A percentile compares a stretch with the other conserved stretches of the same genome.
Conservation (phyloP, 2,329 filamentous ascomycete species). For the Scedosporium aurantiacum region DNA sequence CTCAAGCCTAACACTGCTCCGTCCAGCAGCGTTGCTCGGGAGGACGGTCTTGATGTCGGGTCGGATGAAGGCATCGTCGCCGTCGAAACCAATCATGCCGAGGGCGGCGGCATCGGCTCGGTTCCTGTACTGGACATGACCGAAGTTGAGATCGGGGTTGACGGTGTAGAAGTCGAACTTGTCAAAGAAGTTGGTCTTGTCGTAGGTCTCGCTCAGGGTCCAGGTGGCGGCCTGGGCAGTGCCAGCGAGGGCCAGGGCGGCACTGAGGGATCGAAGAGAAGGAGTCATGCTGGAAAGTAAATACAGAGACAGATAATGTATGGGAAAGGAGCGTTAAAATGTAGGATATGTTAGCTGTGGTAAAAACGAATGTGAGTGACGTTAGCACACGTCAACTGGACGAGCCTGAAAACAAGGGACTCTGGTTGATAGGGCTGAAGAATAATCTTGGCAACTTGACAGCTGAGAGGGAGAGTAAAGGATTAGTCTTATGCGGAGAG, state of each 20-base stretch:
- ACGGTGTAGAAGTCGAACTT: slow-evolving; percentile 31
- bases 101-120: slow-evolving; percentile 21
- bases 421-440: background rate
- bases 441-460: background rate
- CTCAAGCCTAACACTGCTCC: slow-evolving; percentile 52
- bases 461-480: background rate
- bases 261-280: background rate
- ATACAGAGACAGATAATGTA: too few relatives aligned
- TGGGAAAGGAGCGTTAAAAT: background rate
- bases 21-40: slow-evolving; percentile 16
- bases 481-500: background rate
- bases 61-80: slow-evolving; percentile 26
- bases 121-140: slow-evolving; percentile 47
- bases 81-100: slow-evolving; percentile 22
- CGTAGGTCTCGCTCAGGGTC: slow-evolving; percentile 7
- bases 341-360: background rate
- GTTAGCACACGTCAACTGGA: slow-evolving; percentile 3
- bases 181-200: slow-evolving; percentile 31
- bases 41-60: slow-evolving; percentile 22
- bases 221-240: slow-evolving; percentile 2
- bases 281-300: background rate
- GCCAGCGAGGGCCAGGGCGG: slow-evolving; percentile 2
- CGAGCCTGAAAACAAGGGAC: background rate
- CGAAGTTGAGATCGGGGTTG: slow-evolving; percentile 48
- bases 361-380: slow-evolving; percentile 4